Base-by-base conservation (phyloP, 2,329 filamentous ascomycete genomes). In the Penicillium sp. region DNA sequence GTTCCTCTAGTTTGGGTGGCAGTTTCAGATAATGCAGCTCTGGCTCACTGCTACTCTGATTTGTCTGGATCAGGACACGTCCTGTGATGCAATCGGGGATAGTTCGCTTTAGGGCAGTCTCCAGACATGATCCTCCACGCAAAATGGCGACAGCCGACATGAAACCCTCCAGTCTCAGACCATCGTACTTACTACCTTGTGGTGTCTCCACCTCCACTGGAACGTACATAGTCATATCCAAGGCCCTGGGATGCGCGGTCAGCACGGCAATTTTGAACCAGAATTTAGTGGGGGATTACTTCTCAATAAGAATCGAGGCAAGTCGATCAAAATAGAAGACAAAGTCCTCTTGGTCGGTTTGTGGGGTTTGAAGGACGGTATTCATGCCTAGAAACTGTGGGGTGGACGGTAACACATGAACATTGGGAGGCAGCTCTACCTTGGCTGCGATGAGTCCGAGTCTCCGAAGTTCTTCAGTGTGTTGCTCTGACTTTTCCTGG, bases 271-370 rank as follows among this genome's bases (percentile, higher is more conserved):
- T 26, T 4, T 3, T 18, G n/a, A 15, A 3, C 8, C 3, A 18
- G 14, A n/a, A 19, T 9, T 6, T 3, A 16, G 8, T 2, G 5
- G 11, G 14, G 29, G 2, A 26, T 37, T 68, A 76, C 59, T 70
- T 77, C 65, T 97, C 91, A 32, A 97, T 79, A 17, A 97, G 74
- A 36, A 96, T 73, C n/a, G 86, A 81, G 2, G 87, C 81, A 25
- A 97, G 73, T 25, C 93, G 80, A 66, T 98, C 89, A 64, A 97
- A 96, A 68, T 97, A 97, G 68, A 97, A 97, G 47, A 95, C 87
- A 62, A 96, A 97, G 55, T 97, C 90, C 60, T 95, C 91, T 28
- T 87, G 78, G 5, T 78, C 73, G 0, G 88, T 91, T 33, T 82
- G 77, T 13, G 86, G 84, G 54, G 93, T 79, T 59, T 94, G 84